phyloP scores from a whole-genome alignment of 768 basidiomycete genomes.

The Collybiopsis luxurians region DNA sequence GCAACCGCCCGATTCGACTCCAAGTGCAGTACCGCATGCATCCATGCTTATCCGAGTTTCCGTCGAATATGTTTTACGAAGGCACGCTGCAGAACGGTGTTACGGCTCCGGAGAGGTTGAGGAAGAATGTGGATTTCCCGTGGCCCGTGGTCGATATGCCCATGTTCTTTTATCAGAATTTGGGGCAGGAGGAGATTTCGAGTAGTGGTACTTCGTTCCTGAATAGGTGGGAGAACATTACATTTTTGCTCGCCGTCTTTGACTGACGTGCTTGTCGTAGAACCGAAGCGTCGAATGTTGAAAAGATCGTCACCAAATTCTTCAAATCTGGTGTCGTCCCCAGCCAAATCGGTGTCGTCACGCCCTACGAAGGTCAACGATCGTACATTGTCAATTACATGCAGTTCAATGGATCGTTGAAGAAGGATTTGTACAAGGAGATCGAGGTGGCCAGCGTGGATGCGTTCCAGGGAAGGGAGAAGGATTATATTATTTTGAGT shows the following conservation, averaged over 20 bases:
- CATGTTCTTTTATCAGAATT: conserved; percentile 99
- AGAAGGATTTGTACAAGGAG: conserved; percentile 99
- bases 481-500: conserved; percentile 98
- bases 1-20: conserved; percentile 94
- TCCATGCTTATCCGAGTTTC: conserved; percentile 98
- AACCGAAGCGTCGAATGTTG: conserved; percentile 98
- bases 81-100: conserved; percentile 99
- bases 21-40: conserved; percentile 99
- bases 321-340: conserved; percentile 99
- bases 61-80: conserved; percentile 99
- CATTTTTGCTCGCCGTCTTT: conserved; percentile 4
- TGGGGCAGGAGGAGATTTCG: conserved; percentile 98
- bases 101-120: conserved; percentile 93
- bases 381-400: conserved; percentile 99
- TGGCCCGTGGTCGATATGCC: conserved; percentile 97
- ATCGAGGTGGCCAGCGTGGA: conserved; percentile 99
- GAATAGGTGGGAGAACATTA: conserved; percentile 57
- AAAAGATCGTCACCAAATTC: conserved; percentile 99
- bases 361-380: conserved; percentile 97
- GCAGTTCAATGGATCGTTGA: conserved; percentile 99
- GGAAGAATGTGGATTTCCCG: conserved; percentile 99
- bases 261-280: conserved; percentile 34
- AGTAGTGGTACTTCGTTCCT: conserved; percentile 98
- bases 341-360: conserved; percentile 95
- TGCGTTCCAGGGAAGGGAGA: conserved; percentile 99